A percentile compares a stretch with the other conserved stretches of the same genome.
phyloP scores from a whole-genome alignment of 768 basidiomycete genomes.

The Leccinum pellstonianum region DNA sequence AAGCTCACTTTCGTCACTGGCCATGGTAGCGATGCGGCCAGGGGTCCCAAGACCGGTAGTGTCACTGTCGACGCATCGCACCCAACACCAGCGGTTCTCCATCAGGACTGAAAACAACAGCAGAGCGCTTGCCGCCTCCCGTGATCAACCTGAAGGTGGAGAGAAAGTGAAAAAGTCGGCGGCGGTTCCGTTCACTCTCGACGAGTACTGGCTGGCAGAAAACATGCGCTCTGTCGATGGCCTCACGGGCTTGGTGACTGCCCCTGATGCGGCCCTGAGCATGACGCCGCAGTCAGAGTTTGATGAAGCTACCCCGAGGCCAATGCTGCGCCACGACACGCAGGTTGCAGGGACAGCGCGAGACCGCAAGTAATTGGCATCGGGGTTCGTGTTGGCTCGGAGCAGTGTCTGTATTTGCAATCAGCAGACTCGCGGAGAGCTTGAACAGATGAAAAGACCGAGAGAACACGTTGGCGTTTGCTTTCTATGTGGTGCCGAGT shows the following conservation, averaged over 20 bases:
- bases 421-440: neutral
- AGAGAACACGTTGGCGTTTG: no score
- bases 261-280: slow-evolving; percentile 19
- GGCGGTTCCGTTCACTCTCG: slow-evolving; percentile 40
- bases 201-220: slow-evolving; percentile 48
- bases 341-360: neutral
- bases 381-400: slow-evolving; percentile 27
- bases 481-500: no score
- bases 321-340: slow-evolving; percentile 10
- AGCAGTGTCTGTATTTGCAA: neutral
- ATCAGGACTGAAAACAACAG: slow-evolving; percentile 44
- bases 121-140: slow-evolving; percentile 18
- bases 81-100: slow-evolving; percentile 42
- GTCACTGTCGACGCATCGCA: slow-evolving; percentile 39
- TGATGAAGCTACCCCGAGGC: slow-evolving; percentile 13
- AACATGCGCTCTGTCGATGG: slow-evolving; percentile 61
- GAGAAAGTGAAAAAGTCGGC: neutral
- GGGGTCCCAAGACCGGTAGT: no score
- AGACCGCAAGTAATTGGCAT: slow-evolving; percentile 13
- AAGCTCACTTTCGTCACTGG: no score
- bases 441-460: neutral
- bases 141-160: neutral
- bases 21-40: no score
- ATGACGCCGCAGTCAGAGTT: slow-evolving; percentile 16
- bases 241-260: slow-evolving; percentile 46